Conservation (phyloP, 345 rosid genomes). For the Lumnitzera racemosa region DNA sequence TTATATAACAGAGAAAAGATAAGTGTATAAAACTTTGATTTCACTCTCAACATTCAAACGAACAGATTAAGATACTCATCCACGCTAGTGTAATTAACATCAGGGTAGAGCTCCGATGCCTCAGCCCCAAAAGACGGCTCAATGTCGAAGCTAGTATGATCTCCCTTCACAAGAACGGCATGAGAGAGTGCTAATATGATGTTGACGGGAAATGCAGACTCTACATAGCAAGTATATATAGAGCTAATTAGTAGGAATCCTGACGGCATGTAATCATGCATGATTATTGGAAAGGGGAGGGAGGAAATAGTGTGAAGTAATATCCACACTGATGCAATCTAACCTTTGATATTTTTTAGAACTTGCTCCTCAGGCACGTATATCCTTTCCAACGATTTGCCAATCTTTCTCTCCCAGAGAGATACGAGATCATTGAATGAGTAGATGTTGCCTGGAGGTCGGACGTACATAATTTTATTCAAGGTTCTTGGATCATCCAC, state of each 20-base stretch:
- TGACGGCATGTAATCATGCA: too few species aligned
- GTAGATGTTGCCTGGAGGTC: conserved; percentile 6
- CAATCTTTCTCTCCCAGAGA: conserved; percentile 10
- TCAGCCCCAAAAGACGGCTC: conserved; percentile 6
- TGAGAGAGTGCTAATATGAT: conserved; percentile 5
- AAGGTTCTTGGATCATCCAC: conserved; percentile 8
- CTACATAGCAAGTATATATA: neutral
- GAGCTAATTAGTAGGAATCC: neutral
- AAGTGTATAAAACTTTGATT: neutral
- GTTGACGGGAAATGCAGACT: conserved; percentile 1
- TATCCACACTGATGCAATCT: neutral
- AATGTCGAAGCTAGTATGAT: conserved; percentile 4
- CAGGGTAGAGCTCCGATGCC: conserved; percentile 9
- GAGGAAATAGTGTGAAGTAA: too few species aligned
- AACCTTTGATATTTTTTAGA: conserved; percentile 5
- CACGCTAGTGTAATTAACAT: conserved; percentile 5
- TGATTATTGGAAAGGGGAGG: too few species aligned
- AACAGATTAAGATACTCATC: conserved; percentile 8
- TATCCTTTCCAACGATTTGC: conserved; percentile 3
- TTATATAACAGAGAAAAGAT: too few species aligned
- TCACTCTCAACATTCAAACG: neutral
- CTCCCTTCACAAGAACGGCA: conserved; percentile 9
- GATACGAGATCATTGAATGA: conserved; percentile 4
- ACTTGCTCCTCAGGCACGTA: conserved; percentile 8
- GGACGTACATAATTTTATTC: conserved; percentile 9